Evolutionary conservation across 352 stramenopile genomes (phyloP), one percentile per base, ranked within the genome.

Genomic region (Paralagenidium karlingii): DNA sequence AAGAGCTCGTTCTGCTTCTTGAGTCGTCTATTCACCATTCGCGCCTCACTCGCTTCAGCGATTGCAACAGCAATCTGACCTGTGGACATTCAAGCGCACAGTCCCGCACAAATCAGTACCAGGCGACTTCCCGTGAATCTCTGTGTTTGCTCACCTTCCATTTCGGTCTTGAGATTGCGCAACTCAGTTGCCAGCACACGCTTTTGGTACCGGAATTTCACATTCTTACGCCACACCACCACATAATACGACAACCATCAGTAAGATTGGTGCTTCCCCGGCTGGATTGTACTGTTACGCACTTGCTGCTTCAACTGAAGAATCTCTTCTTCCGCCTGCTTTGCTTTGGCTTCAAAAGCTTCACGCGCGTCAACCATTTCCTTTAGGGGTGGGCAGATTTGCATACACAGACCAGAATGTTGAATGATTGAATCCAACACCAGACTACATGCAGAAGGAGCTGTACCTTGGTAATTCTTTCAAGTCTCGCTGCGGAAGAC

Each of bases 1-100:
- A 90, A 34, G 28, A 90, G 43, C 42, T 85, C 73, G 38, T 90
- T 90, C 45, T 90, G 76, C 45, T 71, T 81, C 42, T 90, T 87
- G 38, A 90, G 43, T 3, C 76, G 58, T 26, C 62, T 68, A 40
- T 90, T 87, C 33, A 87, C 76, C 76, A 90, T 90, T n/a, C 76
- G 65, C n/a, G 76, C 68, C 43, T 90, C 76, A 30, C 58, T 79
- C 3, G 76, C 76, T 65, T 90, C 76, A 4, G 76, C 76, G 63
- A 87, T 82, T 4, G 73, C 76, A n/a, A 87, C 70, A 5, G 76
- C 55, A 31, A 87, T 61, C 46, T 90, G 75, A 6, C 75, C n/a
- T n/a, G n/a, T n/a, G n/a, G n/a, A n/a, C n/a, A n/a, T n/a, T n/a
- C n/a, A n/a, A n/a, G n/a, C n/a, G n/a, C n/a, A n/a, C n/a, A n/a